These are phyloP conservation scores for Penicillium frequentans DNA, from an alignment of 2,329 filamentous ascomycete species.

Conservation along the genomic window DNA sequence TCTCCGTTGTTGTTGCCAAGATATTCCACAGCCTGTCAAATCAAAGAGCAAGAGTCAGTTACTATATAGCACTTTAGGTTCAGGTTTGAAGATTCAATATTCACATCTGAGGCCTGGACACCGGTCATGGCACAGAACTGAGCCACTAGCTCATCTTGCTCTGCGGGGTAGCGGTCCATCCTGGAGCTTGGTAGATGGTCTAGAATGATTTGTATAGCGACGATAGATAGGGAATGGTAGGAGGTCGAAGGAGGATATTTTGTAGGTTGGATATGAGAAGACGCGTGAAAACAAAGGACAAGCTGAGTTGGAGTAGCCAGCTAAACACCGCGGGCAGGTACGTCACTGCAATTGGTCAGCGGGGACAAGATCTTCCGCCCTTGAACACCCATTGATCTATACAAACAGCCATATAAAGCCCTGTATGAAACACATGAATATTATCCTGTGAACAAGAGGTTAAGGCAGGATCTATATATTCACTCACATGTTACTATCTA, in stretches of 20 bases:
- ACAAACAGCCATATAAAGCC: background rate
- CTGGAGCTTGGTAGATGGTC: slow-evolving; percentile 7
- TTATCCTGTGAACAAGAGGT: background rate
- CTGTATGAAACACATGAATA: background rate
- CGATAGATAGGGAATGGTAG: background rate
- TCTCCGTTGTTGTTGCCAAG: slow-evolving; percentile 68
- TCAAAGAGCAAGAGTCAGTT: background rate
- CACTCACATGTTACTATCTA: background rate
- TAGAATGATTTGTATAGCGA: background rate
- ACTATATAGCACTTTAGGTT: background rate
- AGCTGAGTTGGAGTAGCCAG: slow-evolving; percentile 12
- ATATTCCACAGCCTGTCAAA: slow-evolving; percentile 63
- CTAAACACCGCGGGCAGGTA: slow-evolving; percentile 25
- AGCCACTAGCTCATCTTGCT: slow-evolving; percentile 46
- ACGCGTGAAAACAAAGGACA: slow-evolving; percentile 2
- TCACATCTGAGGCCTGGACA: slow-evolving; percentile 50
- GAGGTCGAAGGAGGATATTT: background rate
- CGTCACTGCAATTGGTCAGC: slow-evolving; percentile 43
- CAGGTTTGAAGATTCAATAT: slow-evolving; percentile 1
- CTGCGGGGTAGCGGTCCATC: slow-evolving; percentile 37
- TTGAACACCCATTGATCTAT: background rate
- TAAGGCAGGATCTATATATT: background rate
- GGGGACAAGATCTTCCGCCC: slow-evolving; percentile 28
- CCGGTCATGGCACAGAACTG: slow-evolving; percentile 61
- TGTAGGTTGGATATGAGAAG: background rate